Evolutionary conservation across 805 yeast species (phyloP).

Genomic region (Tetrapisispora pingtungensis): DNA sequence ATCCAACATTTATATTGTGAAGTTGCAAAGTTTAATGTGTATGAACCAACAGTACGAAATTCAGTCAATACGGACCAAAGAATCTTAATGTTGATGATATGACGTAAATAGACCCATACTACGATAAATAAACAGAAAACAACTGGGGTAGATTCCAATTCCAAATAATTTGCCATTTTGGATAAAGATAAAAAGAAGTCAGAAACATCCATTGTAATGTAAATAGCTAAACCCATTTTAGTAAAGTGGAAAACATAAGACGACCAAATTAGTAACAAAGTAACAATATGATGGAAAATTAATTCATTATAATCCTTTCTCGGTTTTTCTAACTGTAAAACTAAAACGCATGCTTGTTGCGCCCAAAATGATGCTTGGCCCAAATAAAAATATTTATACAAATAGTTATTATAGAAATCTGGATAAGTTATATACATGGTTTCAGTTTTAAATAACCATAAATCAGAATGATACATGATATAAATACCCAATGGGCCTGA

Average conservation of each 20-base stretch:
- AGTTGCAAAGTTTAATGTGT: slow-evolving; percentile 62
- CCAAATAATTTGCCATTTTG: slow-evolving; percentile 69
- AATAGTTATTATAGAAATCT: slow-evolving; percentile 54
- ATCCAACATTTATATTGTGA: slow-evolving; percentile 91
- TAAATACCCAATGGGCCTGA: slow-evolving; percentile 75
- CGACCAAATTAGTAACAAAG: slow-evolving; percentile 68
- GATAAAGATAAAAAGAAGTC: slow-evolving; percentile 76
- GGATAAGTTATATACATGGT: slow-evolving; percentile 71
- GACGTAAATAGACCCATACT: slow-evolving; percentile 78
- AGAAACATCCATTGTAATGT: slow-evolving; percentile 85
- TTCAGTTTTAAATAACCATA: slow-evolving; percentile 78
- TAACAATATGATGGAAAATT: slow-evolving; percentile 80
- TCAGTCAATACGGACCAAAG: slow-evolving; percentile 74
- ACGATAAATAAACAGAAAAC: slow-evolving; percentile 40
- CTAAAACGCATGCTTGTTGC: slow-evolving; percentile 73
- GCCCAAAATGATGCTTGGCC: slow-evolving; percentile 93
- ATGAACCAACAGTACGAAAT: slow-evolving; percentile 72
- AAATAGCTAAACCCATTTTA: slow-evolving; percentile 87
- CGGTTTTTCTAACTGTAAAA: slow-evolving; percentile 77
- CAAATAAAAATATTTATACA: slow-evolving; percentile 68
- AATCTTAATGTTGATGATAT: slow-evolving; percentile 63
- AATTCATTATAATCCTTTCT: slow-evolving; percentile 82
- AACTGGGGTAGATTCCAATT: slow-evolving; percentile 32
- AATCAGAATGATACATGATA: slow-evolving; percentile 66
- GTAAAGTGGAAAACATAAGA: slow-evolving; percentile 88